Evolutionary conservation across 2,329 filamentous ascomycete species (phyloP), one percentile per base, ranked within the genome.

Genomic region (Aspergillus sp.): DNA sequence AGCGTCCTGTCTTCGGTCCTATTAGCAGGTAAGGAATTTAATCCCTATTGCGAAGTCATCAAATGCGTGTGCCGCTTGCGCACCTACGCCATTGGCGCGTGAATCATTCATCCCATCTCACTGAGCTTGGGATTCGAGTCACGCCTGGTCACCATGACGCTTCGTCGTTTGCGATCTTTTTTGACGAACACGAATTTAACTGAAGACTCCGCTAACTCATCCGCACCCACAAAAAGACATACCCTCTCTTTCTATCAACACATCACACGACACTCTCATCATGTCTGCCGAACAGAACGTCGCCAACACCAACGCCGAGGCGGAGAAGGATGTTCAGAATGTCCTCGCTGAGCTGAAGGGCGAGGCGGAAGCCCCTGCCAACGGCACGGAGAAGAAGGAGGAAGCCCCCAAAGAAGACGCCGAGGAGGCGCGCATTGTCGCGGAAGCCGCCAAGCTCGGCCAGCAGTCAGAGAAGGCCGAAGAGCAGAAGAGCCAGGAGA

Each of bases 271-370:
- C 21, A 21, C 9, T 19, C 16, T 38, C 17, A 45, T 53, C 50
- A 74, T 74, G 71, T 63, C 71, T 43, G 70, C 71, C 47, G 70
- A 72, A 63, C 65, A 71, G 52, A 73, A 74, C 58, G 58, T 62
- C 40, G 53, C 61, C 38, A 65, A 66, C 41, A 55, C 66, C 42
- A 77, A 77, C 58, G 64, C 64, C 20, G 70, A 72, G 43, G 72
- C 75, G n/a, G 72, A 74, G 54, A 70, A 76, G 64, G 75, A 78
- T 63, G 74, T 76, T 13, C 68, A 76, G 64, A 69, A 73, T 53
- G 66, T 77, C 48, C 68, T 77, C 41, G 73, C 73, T 17, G 74
- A 78, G 62, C 63, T 77, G 59, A 73, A 77, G 66, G 70, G 61
- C 29, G 71, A 72, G 31, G 47, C 57, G 36, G 52, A 55, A 38